phyloP scores from a whole-genome alignment of 768 basidiomycete species.

The Vararia minispora region DNA sequence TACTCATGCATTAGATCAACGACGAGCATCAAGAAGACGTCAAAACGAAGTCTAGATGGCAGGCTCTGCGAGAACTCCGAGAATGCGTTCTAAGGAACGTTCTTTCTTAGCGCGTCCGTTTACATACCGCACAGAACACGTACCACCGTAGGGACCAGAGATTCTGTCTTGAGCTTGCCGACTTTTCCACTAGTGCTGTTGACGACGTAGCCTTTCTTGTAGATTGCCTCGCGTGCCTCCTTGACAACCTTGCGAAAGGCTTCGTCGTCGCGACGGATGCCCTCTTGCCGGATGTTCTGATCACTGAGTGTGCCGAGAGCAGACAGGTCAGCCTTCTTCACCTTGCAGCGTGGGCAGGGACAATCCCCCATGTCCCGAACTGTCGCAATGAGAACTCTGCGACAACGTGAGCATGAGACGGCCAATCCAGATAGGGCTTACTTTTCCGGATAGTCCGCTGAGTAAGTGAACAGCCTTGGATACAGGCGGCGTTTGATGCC shows the following conservation, averaged over 20 bases:
- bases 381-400: conserved; percentile 18
- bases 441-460: conserved; percentile 25
- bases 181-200: conserved; percentile 7
- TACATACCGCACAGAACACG: not conserved
- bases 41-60: not conserved
- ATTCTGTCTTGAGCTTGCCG: conserved; percentile 8
- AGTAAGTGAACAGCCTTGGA: conserved; percentile 18
- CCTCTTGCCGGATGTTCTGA: not conserved
- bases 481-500: conserved; percentile 16
- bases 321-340: conserved; percentile 11
- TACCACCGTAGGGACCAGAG: conserved; percentile 16
- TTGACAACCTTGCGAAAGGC: not conserved
- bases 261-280: not conserved
- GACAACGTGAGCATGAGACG: too few species aligned
- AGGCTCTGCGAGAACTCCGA: conserved; percentile 11
- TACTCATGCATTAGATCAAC: conserved; percentile 3
- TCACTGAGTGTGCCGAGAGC: conserved; percentile 12
- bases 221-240: conserved; percentile 8
- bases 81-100: conserved; percentile 25
- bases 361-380: conserved; percentile 20
- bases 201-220: conserved; percentile 7
- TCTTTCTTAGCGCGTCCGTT: not conserved
- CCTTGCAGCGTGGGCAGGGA: conserved; percentile 22
- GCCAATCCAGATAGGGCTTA: too few species aligned
- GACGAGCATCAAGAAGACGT: not conserved